Conservation (phyloP, 1,284 basidiomycete species). For the Boletellus deceptivus region DNA sequence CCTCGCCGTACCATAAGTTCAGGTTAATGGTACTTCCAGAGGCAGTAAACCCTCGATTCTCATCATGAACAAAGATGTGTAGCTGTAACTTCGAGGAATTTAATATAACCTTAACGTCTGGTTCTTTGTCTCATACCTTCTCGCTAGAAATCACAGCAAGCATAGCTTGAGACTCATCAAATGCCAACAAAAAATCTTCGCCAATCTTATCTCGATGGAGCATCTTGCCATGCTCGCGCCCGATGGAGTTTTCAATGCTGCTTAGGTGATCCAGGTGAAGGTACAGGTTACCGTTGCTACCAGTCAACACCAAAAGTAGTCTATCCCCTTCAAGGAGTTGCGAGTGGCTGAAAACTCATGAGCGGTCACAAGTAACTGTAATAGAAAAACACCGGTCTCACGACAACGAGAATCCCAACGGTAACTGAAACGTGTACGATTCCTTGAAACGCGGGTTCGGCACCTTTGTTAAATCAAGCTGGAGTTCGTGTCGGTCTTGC, state of each 20-base stretch:
- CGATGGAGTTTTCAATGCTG: constrained; percentile 35
- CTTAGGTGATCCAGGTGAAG: constrained; percentile 40
- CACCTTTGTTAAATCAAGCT: constrained; percentile 37
- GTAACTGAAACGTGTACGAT: constrained; percentile 36
- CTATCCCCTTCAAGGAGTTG: constrained; percentile 39
- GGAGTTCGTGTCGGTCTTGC: constrained; percentile 43
- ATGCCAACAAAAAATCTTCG: constrained; percentile 41
- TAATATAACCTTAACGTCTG: neutral
- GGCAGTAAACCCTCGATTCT: constrained; percentile 36
- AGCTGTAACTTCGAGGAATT: constrained; percentile 35
- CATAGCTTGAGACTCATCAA: constrained; percentile 48
- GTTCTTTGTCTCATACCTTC: constrained; percentile 33
- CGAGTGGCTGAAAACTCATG: constrained; percentile 32
- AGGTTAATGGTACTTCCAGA: constrained; percentile 43
- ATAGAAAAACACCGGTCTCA: constrained; percentile 23
- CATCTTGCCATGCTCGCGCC: constrained; percentile 28
- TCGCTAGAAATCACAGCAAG: constrained; percentile 42
- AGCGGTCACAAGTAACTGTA: neutral
- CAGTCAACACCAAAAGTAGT: constrained; percentile 42
- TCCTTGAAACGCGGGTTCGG: constrained; percentile 37
- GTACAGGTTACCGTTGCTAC: constrained; percentile 29
- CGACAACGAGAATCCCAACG: constrained; percentile 35
- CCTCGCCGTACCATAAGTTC: constrained; percentile 41
- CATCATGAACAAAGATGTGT: constrained; percentile 45
- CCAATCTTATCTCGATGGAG: constrained; percentile 48